phyloP scores from a whole-genome alignment of 2,329 filamentous ascomycete species.

The Truncatella angustata region DNA sequence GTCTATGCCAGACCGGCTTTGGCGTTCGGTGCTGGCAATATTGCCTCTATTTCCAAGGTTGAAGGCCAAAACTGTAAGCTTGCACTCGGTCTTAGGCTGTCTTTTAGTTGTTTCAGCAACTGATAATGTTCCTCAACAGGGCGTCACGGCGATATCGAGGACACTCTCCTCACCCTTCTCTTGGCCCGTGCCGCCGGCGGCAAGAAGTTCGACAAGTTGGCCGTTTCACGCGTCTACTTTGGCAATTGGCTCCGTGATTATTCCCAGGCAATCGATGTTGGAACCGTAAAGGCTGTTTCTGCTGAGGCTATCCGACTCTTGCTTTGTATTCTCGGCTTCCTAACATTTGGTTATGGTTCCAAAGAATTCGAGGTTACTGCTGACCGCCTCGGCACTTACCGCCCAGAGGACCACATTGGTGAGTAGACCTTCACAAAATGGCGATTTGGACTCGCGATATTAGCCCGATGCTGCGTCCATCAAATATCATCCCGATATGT shows the following conservation, averaged over 20 bases:
- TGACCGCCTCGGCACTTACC: constrained; percentile 76
- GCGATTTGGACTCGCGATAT: too few species aligned
- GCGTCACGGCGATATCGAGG: constrained; percentile 91
- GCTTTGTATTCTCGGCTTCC: constrained; percentile 84
- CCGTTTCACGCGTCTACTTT: constrained; percentile 89
- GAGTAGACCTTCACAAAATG: neutral
- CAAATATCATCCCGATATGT: too few species aligned
- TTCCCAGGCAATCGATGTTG: constrained; percentile 90
- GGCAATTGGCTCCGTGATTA: constrained; percentile 95
- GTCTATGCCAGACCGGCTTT: constrained; percentile 65
- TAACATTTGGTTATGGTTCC: constrained; percentile 82
- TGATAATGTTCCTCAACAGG: constrained; percentile 37
- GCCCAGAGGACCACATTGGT: constrained; percentile 75
- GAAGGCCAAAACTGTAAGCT: constrained; percentile 76
- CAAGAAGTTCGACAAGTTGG: constrained; percentile 87
- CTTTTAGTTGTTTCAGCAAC: neutral
- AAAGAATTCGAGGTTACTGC: constrained; percentile 83
- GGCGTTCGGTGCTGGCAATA: constrained; percentile 87
- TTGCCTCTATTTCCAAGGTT: constrained; percentile 75
- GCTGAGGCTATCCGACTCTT: constrained; percentile 88
- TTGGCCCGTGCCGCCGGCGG: constrained; percentile 51
- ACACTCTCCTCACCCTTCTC: constrained; percentile 74
- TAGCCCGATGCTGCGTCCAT: too few species aligned
- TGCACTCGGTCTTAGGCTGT: constrained; percentile 12
- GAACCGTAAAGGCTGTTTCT: constrained; percentile 86